Evolutionary conservation across 768 basidiomycete species (phyloP).

Genomic region (Lanmaoa rubissima): DNA sequence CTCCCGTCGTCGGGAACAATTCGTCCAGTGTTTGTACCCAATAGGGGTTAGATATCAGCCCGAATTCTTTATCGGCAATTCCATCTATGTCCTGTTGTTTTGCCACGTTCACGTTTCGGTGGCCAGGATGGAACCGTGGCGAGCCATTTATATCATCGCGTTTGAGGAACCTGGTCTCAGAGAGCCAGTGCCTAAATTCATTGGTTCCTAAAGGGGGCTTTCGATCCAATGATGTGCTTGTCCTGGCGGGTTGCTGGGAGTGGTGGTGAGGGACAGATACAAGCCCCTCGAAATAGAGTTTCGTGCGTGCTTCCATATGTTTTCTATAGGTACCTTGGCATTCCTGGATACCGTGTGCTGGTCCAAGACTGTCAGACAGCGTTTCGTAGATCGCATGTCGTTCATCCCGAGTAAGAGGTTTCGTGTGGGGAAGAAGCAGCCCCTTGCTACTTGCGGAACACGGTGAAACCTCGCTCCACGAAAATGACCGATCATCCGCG

Average conservation of each 20-base stretch:
- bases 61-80: slow-evolving; percentile 2
- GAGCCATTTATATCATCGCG: slow-evolving; percentile 13
- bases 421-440: slow-evolving; percentile 16
- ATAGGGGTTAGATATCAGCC: slow-evolving; percentile 6
- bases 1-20: slow-evolving; percentile 22
- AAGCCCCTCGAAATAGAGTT: slow-evolving; percentile 47
- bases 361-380: slow-evolving; percentile 48
- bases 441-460: slow-evolving; percentile 20
- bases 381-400: slow-evolving; percentile 51
- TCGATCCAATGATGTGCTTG: slow-evolving; percentile 9
- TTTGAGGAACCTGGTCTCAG: slow-evolving; percentile 28
- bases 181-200: slow-evolving; percentile 33
- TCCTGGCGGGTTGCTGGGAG: slow-evolving; percentile 13
- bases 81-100: slow-evolving; percentile 9
- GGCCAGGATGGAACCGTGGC: slow-evolving; percentile 7
- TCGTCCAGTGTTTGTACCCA: slow-evolving; percentile 24
- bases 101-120: slow-evolving; percentile 15
- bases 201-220: slow-evolving; percentile 16
- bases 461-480: slow-evolving; percentile 17
- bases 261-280: slow-evolving; percentile 18
- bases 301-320: slow-evolving; percentile 48
- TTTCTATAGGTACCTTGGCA: slow-evolving; percentile 50
- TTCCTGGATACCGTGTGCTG: slow-evolving; percentile 46
- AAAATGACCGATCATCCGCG: slow-evolving; percentile 9
- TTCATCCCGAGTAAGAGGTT: slow-evolving; percentile 42